These are phyloP conservation scores for Begonia loranthoides DNA, from an alignment of 306 rosid species.

Conservation along the genomic window DNA sequence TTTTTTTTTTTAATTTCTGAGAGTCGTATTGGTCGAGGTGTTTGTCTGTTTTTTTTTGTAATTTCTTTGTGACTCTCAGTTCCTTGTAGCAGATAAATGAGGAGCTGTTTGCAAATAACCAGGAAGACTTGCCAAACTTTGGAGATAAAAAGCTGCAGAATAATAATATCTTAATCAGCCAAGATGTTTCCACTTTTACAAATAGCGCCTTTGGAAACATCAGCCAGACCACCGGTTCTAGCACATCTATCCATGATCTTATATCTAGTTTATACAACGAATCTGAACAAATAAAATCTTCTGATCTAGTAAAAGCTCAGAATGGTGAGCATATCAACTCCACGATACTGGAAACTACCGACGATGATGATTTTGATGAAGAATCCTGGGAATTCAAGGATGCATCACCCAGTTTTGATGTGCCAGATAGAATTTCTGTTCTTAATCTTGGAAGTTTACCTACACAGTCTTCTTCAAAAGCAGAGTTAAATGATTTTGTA, in stretches of 20 bases:
- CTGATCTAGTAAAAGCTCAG: constrained; percentile 28
- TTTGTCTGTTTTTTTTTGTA: not conserved
- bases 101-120: constrained; percentile 20
- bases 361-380: constrained; percentile 39
- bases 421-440: constrained; percentile 21
- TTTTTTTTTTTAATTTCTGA: not conserved
- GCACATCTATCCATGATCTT: constrained; percentile 48
- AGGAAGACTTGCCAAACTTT: constrained; percentile 61
- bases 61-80: too few relatives aligned
- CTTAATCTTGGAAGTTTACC: constrained; percentile 21
- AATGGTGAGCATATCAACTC: constrained; percentile 15
- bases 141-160: constrained; percentile 46
- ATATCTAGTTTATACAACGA: constrained; percentile 70
- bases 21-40: not conserved
- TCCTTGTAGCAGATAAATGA: constrained; percentile 28
- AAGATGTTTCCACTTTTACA: constrained; percentile 25
- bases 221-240: constrained; percentile 25
- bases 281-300: constrained; percentile 38
- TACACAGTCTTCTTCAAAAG: constrained; percentile 15
- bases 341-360: constrained; percentile 17
- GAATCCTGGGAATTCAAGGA: constrained; percentile 69
- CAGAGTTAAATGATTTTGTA: constrained; percentile 32
- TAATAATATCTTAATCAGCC: constrained; percentile 22
- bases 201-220: constrained; percentile 20
- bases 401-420: constrained; percentile 27